Conservation (phyloP, 768 basidiomycete species). For the Jaapia argillacea region DNA sequence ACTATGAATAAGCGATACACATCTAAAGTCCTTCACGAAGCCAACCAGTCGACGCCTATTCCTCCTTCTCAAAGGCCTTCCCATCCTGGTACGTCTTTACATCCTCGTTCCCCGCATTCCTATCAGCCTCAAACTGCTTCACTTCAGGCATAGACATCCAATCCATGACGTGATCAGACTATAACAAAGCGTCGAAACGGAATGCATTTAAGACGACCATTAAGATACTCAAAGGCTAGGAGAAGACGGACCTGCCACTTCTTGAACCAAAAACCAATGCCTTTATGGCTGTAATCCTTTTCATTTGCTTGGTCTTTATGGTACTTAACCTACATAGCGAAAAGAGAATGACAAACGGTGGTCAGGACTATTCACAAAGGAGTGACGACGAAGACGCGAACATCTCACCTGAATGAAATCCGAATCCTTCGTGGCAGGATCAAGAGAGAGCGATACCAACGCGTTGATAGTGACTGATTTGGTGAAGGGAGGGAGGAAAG, state of each 20-base stretch:
- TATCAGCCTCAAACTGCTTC: constrained; percentile 15
- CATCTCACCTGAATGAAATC: constrained; percentile 22
- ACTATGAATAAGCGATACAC: no score
- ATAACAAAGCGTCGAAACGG: neutral
- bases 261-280: constrained; percentile 30
- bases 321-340: constrained; percentile 22
- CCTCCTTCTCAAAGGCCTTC: constrained; percentile 7
- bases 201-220: no score
- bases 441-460: constrained; percentile 27
- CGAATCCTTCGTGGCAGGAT: constrained; percentile 27
- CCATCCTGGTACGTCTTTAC: constrained; percentile 17
- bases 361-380: no score
- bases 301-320: constrained; percentile 32
- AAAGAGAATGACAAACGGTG: no score
- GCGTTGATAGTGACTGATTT: constrained; percentile 31
- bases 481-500: constrained; percentile 23
- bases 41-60: no score
- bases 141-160: constrained; percentile 9
- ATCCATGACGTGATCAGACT: constrained; percentile 16
- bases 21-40: no score
- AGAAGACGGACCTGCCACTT: constrained; percentile 21
- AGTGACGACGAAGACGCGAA: no score
- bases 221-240: no score
- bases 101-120: constrained; percentile 8
- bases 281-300: constrained; percentile 32